A percentile compares a stretch with the other conserved stretches of the same genome.
Evolutionary conservation across 2,329 filamentous ascomycete genomes (phyloP).

Genomic region (Clonostachys rosea): DNA sequence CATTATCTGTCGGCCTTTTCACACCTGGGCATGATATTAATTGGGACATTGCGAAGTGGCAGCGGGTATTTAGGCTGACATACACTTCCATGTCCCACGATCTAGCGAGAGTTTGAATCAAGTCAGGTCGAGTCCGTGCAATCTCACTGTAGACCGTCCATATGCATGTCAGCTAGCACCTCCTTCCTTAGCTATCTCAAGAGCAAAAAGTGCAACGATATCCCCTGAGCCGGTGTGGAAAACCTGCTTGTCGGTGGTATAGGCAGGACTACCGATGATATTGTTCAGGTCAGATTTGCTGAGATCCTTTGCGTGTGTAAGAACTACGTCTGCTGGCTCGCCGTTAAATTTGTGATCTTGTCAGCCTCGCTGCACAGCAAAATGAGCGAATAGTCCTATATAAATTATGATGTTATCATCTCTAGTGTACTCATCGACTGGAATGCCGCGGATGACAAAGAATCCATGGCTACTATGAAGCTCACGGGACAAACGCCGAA

Average conservation of each 20-base stretch:
- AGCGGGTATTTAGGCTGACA: conserved; percentile 6
- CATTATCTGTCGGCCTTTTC: conserved; percentile 35
- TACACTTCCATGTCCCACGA: conserved; percentile 40
- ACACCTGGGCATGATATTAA: conserved; percentile 31
- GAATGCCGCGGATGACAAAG: conserved; percentile 54
- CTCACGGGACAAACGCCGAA: conserved; percentile 47
- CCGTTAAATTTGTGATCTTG: conserved; percentile 43
- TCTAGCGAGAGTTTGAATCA: conserved; percentile 50
- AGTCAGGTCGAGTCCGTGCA: conserved; percentile 50
- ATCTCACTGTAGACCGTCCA: conserved; percentile 61
- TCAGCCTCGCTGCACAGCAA: conserved; percentile 46
- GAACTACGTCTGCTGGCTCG: conserved; percentile 43
- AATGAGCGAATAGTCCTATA: conserved; percentile 52
- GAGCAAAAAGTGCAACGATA: conserved; percentile 51
- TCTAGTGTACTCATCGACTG: conserved; percentile 43
- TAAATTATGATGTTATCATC: conserved; percentile 58
- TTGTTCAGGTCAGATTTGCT: conserved; percentile 13
- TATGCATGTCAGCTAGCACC: conserved; percentile 53
- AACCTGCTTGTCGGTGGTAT: conserved; percentile 56
- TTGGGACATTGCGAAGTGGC: too few relatives aligned
- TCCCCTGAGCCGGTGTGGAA: conserved; percentile 61
- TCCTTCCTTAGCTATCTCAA: conserved; percentile 45
- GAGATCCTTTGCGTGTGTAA: conserved; percentile 61
- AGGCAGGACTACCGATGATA: conserved; percentile 52
- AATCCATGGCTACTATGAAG: conserved; percentile 56